A percentile compares a stretch with the other conserved stretches of the same genome.
Evolutionary conservation across 345 rosid genomes (phyloP).

Genomic region (Gossypium raimondii): DNA sequence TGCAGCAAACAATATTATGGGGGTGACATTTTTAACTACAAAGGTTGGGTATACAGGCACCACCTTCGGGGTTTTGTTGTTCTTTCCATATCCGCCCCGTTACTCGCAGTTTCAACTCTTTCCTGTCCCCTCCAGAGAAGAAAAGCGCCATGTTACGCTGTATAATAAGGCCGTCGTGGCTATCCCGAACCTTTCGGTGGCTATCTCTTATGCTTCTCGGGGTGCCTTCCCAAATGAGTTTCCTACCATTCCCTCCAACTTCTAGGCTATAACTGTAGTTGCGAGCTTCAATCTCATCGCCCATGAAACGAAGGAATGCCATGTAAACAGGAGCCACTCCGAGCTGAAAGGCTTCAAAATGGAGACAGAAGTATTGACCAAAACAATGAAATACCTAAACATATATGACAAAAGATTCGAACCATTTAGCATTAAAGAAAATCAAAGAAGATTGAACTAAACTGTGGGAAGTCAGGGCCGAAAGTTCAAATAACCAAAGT

Average conservation of each 20-base stretch:
- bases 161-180: conserved; percentile 89
- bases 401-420: conserved; percentile 16
- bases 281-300: conserved; percentile 85
- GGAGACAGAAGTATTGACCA: conserved; percentile 94
- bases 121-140: conserved; percentile 96
- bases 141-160: conserved; percentile 94
- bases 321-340: conserved; percentile 97
- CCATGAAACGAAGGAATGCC: conserved; percentile 96
- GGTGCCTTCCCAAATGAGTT: conserved; percentile 91
- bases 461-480: background rate
- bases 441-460: background rate
- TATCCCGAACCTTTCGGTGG: conserved; percentile 93
- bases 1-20: conserved; percentile 1
- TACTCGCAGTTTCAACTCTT: conserved; percentile 85
- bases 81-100: conserved; percentile 97
- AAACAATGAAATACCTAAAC: conserved; percentile 86
- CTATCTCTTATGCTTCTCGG: conserved; percentile 90
- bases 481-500: background rate
- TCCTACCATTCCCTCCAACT: conserved; percentile 91
- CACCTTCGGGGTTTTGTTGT: conserved; percentile 78
- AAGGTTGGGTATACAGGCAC: conserved; percentile 83
- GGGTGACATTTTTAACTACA: conserved; percentile 38
- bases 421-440: background rate
- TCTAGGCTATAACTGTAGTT: conserved; percentile 92
- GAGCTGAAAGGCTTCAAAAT: conserved; percentile 96